phyloP scores from a whole-genome alignment of 495 filamentous ascomycete species.

The Hyaloscypha bicolor region DNA sequence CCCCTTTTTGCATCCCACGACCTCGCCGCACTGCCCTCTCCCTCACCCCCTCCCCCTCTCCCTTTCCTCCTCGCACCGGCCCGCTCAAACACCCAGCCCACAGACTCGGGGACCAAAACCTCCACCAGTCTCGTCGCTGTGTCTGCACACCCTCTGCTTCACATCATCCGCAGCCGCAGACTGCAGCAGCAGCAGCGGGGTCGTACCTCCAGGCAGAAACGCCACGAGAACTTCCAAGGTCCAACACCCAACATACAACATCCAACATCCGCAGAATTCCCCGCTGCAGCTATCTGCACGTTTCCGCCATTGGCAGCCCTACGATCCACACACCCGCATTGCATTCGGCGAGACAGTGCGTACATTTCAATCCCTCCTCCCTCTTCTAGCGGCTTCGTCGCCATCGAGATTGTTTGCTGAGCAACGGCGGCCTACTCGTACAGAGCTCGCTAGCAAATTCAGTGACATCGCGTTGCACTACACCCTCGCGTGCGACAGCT shows the following conservation, averaged over 20 bases:
- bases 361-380: not conserved
- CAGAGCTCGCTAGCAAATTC: slow-evolving; percentile 8
- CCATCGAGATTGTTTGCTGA: slow-evolving; percentile 23
- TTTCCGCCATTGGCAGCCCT: not conserved
- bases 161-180: not conserved
- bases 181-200: not conserved
- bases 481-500: slow-evolving; percentile 24
- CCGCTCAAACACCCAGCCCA: not conserved
- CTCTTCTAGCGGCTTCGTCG: slow-evolving; percentile 16
- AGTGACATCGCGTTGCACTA: slow-evolving; percentile 1
- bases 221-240: not conserved
- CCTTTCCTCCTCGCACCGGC: not conserved
- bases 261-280: not conserved
- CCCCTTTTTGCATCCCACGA: not conserved
- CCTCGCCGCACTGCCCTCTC: not conserved
- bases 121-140: not conserved
- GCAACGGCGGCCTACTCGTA: not conserved
- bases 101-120: not conserved
- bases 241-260: not conserved
- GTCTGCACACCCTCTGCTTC: not conserved
- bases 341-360: not conserved
- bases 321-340: not conserved
- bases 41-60: not conserved
- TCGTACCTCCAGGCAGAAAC: not conserved
- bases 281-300: not conserved